A percentile compares a stretch with the other conserved stretches of the same genome.
phyloP scores from a whole-genome alignment of 257 asterid genomes.

The Solanum habrochaites region DNA sequence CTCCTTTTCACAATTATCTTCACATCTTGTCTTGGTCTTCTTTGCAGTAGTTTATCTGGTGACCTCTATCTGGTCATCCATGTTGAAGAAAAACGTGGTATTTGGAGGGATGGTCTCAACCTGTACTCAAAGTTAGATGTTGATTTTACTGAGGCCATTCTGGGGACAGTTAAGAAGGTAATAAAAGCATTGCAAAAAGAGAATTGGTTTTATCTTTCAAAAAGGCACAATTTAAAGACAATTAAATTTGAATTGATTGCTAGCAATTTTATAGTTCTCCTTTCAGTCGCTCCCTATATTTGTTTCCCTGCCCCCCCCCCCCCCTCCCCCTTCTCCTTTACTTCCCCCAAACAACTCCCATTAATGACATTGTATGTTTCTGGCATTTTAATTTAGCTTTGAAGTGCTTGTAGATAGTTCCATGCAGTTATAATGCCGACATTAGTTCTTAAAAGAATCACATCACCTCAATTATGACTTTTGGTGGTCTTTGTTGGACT shows the following conservation, averaged over 20 bases:
- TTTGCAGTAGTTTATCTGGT: constrained; percentile 66
- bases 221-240: neutral
- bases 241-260: neutral
- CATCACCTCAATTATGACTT: neutral
- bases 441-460: neutral
- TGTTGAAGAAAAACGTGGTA: constrained; percentile 54
- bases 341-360: neutral
- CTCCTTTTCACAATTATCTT: neutral
- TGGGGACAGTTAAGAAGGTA: constrained; percentile 81
- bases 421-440: neutral
- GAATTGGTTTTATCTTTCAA: neutral
- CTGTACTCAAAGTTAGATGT: constrained; percentile 64
- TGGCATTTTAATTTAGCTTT: neutral
- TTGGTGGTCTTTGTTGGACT: neutral
- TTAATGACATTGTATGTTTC: neutral
- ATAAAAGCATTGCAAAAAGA: neutral
- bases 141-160: constrained; percentile 84
- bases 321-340: no score
- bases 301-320: neutral
- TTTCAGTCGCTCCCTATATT: neutral
- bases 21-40: neutral
- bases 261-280: neutral
- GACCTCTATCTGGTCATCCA: constrained; percentile 73
- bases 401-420: neutral
- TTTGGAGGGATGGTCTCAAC: constrained; percentile 74